These are phyloP conservation scores for Cordyceps militaris DNA, from an alignment of 2,329 filamentous ascomycete species.

Conservation along the genomic window DNA sequence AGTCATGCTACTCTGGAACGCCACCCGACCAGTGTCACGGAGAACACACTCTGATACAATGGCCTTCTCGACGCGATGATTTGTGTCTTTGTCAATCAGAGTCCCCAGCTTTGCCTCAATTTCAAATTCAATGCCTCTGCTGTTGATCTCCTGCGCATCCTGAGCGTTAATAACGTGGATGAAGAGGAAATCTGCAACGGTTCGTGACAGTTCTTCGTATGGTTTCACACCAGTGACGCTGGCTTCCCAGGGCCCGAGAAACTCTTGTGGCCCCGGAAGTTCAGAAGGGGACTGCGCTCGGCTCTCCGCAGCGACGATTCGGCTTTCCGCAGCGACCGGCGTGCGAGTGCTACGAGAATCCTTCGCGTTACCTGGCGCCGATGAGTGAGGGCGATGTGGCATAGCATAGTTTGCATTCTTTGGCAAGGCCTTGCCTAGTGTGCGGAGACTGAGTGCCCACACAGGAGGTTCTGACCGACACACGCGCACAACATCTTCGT, in stretches of 20 bases:
- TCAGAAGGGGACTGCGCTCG: slow-evolving; percentile 19
- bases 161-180: slow-evolving; percentile 59
- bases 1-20: slow-evolving; percentile 86
- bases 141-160: slow-evolving; percentile 56
- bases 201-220: slow-evolving; percentile 65
- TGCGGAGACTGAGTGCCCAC: slow-evolving; percentile 40
- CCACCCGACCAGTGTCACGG: slow-evolving; percentile 50
- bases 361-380: slow-evolving; percentile 33
- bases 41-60: slow-evolving; percentile 67
- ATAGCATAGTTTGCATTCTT: slow-evolving; percentile 39
- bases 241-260: slow-evolving; percentile 54
- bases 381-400: slow-evolving; percentile 29
- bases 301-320: neutral
- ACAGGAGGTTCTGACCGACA: slow-evolving; percentile 34
- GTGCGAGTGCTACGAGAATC: slow-evolving; percentile 40
- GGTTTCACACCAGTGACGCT: slow-evolving; percentile 65
- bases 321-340: neutral
- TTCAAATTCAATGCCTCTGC: slow-evolving; percentile 69
- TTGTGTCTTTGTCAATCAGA: slow-evolving; percentile 65
- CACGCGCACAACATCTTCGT: slow-evolving; percentile 25
- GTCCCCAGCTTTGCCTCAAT: slow-evolving; percentile 91
- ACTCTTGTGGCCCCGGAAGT: slow-evolving; percentile 23
- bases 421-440: slow-evolving; percentile 30
- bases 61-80: slow-evolving; percentile 59
- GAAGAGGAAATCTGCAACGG: slow-evolving; percentile 77